These are phyloP conservation scores for Apiospora pterosperma DNA, from an alignment of 2,329 filamentous ascomycete species.

Conservation along the genomic window DNA sequence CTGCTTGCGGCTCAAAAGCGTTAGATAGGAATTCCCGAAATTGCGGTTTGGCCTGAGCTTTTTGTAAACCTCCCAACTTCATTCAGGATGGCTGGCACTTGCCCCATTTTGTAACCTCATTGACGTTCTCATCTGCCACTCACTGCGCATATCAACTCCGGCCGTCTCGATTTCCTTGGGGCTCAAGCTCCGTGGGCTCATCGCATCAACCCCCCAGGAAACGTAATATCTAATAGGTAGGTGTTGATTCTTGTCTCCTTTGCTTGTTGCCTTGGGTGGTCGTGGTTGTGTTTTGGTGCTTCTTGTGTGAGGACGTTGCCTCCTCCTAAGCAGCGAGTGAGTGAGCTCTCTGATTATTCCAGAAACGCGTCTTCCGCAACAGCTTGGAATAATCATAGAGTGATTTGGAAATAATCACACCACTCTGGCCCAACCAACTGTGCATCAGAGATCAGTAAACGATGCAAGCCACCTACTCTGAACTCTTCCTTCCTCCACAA, in stretches of 20 bases:
- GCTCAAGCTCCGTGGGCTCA: background rate
- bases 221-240: background rate
- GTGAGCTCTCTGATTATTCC: background rate
- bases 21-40: background rate
- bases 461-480: background rate
- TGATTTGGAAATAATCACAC: background rate
- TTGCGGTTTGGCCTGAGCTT: background rate
- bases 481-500: background rate
- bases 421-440: background rate
- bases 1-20: background rate
- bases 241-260: background rate
- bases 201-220: background rate
- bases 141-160: background rate
- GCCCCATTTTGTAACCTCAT: background rate
- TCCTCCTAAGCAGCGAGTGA: background rate
- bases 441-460: background rate
- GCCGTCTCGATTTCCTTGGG: background rate
- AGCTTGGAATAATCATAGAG: background rate
- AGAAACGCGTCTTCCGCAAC: background rate
- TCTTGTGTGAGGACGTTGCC: background rate
- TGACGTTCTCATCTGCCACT: background rate
- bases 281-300: background rate
- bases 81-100: background rate
- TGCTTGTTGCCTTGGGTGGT: background rate
- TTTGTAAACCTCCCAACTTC: conserved; percentile 1